These are phyloP conservation scores for Jamesozyma jinghongensis DNA, from an alignment of 805 yeast genomes.

Conservation along the genomic window DNA sequence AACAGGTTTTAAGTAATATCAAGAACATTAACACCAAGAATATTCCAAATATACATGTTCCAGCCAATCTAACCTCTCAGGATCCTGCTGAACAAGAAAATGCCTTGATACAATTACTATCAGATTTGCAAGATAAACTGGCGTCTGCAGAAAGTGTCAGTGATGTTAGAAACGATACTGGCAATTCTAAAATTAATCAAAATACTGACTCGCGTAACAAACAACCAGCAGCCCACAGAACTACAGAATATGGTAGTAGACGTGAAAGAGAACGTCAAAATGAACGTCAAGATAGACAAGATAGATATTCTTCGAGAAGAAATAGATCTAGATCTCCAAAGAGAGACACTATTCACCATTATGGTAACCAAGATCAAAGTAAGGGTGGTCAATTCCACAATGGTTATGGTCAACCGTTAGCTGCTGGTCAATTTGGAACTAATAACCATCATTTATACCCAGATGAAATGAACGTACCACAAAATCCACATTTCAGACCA, in stretches of 20 bases:
- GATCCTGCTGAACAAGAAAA: conserved; percentile 33
- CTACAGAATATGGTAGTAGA: conserved; percentile 27
- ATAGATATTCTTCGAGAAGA: conserved; percentile 32
- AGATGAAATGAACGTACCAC: conserved; percentile 57
- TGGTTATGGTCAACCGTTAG: conserved; percentile 1
- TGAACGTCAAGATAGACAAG: conserved; percentile 4
- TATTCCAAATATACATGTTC: conserved; percentile 17
- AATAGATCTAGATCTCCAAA: conserved; percentile 45
- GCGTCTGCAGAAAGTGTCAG: not conserved
- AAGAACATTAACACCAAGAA: conserved; percentile 8
- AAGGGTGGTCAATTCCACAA: not conserved
- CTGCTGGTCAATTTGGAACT: conserved; percentile 8
- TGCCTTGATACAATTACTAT: conserved; percentile 35
- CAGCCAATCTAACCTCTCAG: conserved; percentile 16
- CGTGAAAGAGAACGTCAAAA: conserved; percentile 27
- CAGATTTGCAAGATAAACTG: conserved; percentile 23
- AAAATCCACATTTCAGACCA: conserved; percentile 70
- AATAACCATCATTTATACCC: conserved; percentile 30
- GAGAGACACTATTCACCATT: conserved; percentile 3
- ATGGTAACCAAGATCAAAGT: conserved; percentile 1
- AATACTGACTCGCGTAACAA: not conserved
- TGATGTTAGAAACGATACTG: conserved; percentile 14
- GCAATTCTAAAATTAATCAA: not conserved
- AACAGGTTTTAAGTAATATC: conserved; percentile 24
- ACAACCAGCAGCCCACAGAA: conserved; percentile 10